Evolutionary conservation across 495 filamentous ascomycete genomes (phyloP), one percentile per base, ranked within the genome.

Genomic region (Penicillium atrosanguineum): DNA sequence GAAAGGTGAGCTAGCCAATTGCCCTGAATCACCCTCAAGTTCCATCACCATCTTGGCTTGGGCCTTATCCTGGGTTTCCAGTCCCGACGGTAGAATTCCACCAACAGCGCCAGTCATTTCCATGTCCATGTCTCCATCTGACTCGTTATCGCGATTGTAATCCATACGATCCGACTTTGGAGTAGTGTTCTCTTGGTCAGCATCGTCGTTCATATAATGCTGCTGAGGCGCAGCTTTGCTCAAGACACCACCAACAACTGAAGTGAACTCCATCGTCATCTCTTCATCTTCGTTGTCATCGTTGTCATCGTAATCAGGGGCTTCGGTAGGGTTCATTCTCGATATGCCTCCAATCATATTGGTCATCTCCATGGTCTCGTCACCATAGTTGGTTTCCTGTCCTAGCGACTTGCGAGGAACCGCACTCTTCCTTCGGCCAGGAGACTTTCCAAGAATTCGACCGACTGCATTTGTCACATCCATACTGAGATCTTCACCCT

Each of bases 391-490:
- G 0, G 70, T 75, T 55, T 78, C 70, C 36, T 70, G 68, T 21
- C 67, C 62, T 31, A 55, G 51, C 21, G 75, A 78, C 46, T 69
- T 70, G 43, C 75, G 72, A 60, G 64, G 70, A 40, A 59, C 50
- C 15, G 52, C 48, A 43, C 69, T 75, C 54, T 71, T 60, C 26
- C 69, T 65, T 42, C 54, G 63, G 28, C 59, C 64, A 21, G 62
- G 68, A 50, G 67, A 53, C 37, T 77, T 74, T n/a, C 79, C 71
- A 25, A 91, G 70, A 45, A 97, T 96, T 4, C 85, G 81, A n/a
- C 93, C 93, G 51, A 96, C 70, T 12, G 84, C 88, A 52, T 78
- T 82, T 1, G 91, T 96, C 44, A 95, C 83, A 52, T 96, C 91
- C 88, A 92, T 91, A 9, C 86, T 89, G 65, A 90, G 80, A 26